Conservation (phyloP, 2,329 filamentous ascomycete genomes). For the Trichoderma cornu-damae region DNA sequence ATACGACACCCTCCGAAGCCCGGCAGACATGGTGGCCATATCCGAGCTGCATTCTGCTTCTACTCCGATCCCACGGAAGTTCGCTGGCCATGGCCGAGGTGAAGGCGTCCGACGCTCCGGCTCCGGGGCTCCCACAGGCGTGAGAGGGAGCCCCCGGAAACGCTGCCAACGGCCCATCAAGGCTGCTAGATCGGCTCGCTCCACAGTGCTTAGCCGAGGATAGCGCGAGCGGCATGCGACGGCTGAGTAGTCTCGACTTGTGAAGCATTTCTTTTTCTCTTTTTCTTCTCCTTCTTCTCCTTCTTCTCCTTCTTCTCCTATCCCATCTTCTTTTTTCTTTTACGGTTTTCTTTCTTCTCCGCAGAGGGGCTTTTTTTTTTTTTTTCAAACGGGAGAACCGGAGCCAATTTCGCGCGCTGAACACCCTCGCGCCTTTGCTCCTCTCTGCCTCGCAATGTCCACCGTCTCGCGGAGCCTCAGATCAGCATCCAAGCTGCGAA, state of each 20-base stretch:
- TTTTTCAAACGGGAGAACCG: background rate
- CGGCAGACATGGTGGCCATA: background rate
- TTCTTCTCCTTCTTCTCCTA: background rate
- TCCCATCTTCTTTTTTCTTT: background rate
- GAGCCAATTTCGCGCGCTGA: background rate
- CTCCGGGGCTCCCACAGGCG: background rate
- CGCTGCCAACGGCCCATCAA: background rate
- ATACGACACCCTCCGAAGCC: too few species aligned
- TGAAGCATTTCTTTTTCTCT: slow-evolving; percentile 1
- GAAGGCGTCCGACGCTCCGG: slow-evolving; percentile 13
- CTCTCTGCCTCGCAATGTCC: slow-evolving; percentile 41
- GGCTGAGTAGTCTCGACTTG: slow-evolving; percentile 7
- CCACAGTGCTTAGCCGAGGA: slow-evolving; percentile 19
- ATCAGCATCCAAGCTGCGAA: slow-evolving; percentile 49
- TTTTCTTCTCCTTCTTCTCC: background rate
- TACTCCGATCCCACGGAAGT: slow-evolving; percentile 8
- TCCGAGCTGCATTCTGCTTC: slow-evolving; percentile 4
- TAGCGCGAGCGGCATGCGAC: slow-evolving; percentile 17
- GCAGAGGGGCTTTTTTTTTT: too few species aligned
- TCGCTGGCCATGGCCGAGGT: slow-evolving; percentile 11
- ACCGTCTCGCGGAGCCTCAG: slow-evolving; percentile 51
- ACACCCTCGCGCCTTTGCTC: background rate
- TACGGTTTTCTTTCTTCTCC: too few species aligned
- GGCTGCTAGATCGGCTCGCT: slow-evolving; percentile 13
- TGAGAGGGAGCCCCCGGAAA: background rate